A percentile compares a stretch with the other conserved stretches of the same genome.
These are phyloP conservation scores for Fusarium sp. DNA, from an alignment of 2,329 filamentous ascomycete species.

Conservation along the genomic window DNA sequence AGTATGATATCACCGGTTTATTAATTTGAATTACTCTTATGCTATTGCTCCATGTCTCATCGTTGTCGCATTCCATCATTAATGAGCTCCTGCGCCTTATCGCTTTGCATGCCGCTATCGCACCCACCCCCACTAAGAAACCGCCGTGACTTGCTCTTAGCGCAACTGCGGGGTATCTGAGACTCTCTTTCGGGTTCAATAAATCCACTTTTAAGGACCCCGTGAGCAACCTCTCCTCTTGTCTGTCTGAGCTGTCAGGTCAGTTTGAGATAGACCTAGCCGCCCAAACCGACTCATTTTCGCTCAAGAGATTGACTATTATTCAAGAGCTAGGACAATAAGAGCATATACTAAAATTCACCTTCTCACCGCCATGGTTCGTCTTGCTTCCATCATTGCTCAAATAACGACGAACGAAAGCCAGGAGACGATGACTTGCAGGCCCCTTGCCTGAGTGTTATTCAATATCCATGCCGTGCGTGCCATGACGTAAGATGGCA, in stretches of 20 bases:
- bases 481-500: conserved; percentile 35
- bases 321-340: conserved; percentile 1
- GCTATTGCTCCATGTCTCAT: too few relatives aligned
- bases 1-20: neutral
- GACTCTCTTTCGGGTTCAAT: conserved; percentile 36
- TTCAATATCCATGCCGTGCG: neutral
- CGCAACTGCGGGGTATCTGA: conserved; percentile 45
- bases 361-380: conserved; percentile 28
- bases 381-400: conserved; percentile 3
- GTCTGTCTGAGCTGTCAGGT: conserved; percentile 20
- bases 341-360: neutral
- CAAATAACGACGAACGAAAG: neutral
- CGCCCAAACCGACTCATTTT: conserved; percentile 16
- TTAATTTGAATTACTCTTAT: too few relatives aligned
- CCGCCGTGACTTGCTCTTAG: conserved; percentile 43
- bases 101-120: conserved; percentile 44
- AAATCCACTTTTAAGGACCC: conserved; percentile 36
- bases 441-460: conserved; percentile 18
- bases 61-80: neutral
- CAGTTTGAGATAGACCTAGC: conserved; percentile 27
- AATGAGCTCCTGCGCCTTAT: conserved; percentile 23
- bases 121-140: conserved; percentile 42
- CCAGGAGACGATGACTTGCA: conserved; percentile 4
- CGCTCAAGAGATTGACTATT: neutral
- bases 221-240: conserved; percentile 43